phyloP scores from a whole-genome alignment of 225 moss, liverwort and hornwort species.

The Bryum argenteum region DNA sequence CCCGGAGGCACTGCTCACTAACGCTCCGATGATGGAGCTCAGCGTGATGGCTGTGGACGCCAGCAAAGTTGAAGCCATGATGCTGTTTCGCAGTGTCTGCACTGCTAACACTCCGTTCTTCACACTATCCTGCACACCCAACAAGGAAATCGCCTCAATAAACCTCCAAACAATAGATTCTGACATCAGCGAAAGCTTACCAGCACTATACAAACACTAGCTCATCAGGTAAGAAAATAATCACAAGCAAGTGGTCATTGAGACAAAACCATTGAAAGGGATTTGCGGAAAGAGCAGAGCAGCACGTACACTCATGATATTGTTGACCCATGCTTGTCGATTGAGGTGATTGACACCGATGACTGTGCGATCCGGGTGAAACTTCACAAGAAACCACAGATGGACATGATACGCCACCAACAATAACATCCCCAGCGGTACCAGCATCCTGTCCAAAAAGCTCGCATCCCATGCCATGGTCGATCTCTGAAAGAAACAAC shows the following conservation, averaged over 20 bases:
- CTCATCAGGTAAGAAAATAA: neutral
- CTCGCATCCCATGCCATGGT: conserved; percentile 63
- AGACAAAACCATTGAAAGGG: neutral
- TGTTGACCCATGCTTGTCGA: conserved; percentile 66
- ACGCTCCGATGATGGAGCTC: conserved; percentile 70
- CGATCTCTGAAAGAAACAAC: neutral
- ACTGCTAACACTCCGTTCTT: conserved; percentile 80
- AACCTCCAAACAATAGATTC: neutral
- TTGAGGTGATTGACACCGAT: conserved; percentile 83
- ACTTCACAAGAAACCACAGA: conserved; percentile 48
- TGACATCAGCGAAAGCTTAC: neutral
- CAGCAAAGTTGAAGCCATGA: conserved; percentile 87
- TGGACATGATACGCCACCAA: conserved; percentile 53
- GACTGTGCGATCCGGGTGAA: conserved; percentile 59
- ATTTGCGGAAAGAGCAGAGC: neutral
- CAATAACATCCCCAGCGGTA: conserved; percentile 58
- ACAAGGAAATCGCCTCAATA: neutral
- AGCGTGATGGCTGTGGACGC: conserved; percentile 88
- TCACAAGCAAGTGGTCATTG: neutral
- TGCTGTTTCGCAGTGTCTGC: conserved; percentile 89
- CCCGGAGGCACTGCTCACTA: conserved; percentile 51
- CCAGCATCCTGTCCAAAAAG: conserved; percentile 66
- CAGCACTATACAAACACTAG: neutral
- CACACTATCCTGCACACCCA: conserved; percentile 55
- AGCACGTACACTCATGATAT: conserved; percentile 67